Evolutionary conservation across 2,329 filamentous ascomycete genomes (phyloP).

Genomic region (Madurella fahalii): DNA sequence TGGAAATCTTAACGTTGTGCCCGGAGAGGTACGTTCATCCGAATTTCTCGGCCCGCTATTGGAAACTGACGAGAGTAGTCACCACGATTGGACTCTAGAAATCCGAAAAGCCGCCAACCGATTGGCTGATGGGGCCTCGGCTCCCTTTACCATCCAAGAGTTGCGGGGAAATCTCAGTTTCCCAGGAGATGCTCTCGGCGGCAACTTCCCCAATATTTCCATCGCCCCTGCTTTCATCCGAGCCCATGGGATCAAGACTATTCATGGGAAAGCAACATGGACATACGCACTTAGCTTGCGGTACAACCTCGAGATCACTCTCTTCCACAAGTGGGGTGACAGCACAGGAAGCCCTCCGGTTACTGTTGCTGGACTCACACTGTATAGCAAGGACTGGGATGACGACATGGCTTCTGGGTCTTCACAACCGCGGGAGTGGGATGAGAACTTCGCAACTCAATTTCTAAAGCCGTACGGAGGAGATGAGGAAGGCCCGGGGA

Average conservation of each 20-base stretch:
- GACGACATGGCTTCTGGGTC: slow-evolving; percentile 13
- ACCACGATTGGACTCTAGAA: slow-evolving; percentile 37
- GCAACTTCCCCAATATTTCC: slow-evolving; percentile 28
- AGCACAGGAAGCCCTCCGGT: neutral
- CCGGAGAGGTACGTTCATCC: slow-evolving; percentile 30
- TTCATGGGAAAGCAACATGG: slow-evolving; percentile 34
- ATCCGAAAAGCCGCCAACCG: slow-evolving; percentile 26
- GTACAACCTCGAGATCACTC: slow-evolving; percentile 35
- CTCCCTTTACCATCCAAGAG: slow-evolving; percentile 23
- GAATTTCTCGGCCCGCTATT: neutral
- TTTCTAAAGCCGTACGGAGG: slow-evolving; percentile 6
- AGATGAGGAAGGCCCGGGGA: neutral
- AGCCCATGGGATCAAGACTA: slow-evolving; percentile 25
- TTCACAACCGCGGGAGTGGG: slow-evolving; percentile 14
- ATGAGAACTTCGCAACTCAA: slow-evolving; percentile 14
- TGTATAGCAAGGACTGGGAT: slow-evolving; percentile 33
- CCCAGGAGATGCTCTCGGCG: slow-evolving; percentile 11
- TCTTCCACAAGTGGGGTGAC: slow-evolving; percentile 32
- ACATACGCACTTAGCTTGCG: slow-evolving; percentile 29
- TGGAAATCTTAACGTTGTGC: slow-evolving; percentile 30
- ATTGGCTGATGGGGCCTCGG: slow-evolving; percentile 10
- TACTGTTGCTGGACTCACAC: slow-evolving; percentile 21
- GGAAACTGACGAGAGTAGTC: slow-evolving; percentile 26
- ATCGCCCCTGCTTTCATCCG: slow-evolving; percentile 16
- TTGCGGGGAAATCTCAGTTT: slow-evolving; percentile 28